Percentiles rank a stretch among this genome's conserved stretches.
phyloP scores from a whole-genome alignment of 2,329 filamentous ascomycete genomes.

The Ceratocystis alfenasii region DNA sequence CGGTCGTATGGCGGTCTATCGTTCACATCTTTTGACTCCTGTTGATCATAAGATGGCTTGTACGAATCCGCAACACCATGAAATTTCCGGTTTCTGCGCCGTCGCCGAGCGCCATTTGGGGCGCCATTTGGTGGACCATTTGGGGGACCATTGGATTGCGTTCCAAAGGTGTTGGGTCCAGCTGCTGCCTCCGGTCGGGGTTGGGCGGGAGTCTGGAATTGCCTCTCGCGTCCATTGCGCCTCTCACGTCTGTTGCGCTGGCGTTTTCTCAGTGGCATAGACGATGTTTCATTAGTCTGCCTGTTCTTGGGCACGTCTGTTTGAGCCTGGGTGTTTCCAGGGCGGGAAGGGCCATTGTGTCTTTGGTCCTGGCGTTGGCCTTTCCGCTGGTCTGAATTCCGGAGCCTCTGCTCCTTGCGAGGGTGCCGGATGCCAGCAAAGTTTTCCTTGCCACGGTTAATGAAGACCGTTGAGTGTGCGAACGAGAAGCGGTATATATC shows the following conservation, averaged over 20 bases:
- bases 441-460: constrained; percentile 61
- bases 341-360: not conserved
- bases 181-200: not conserved
- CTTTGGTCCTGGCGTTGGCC: not conserved
- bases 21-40: not conserved
- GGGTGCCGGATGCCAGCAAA: constrained; percentile 53
- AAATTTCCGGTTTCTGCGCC: constrained; percentile 10
- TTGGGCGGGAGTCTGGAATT: not conserved
- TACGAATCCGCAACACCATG: constrained; percentile 19
- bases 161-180: not conserved
- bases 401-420: constrained; percentile 28
- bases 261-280: not conserved
- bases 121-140: not conserved
- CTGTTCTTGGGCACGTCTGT: not conserved
- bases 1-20: not conserved
- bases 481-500: constrained; percentile 59
- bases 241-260: not conserved
- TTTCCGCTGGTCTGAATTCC: constrained; percentile 22
- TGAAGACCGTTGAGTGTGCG: constrained; percentile 52
- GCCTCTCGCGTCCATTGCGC: not conserved
- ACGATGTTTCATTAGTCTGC: not conserved
- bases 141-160: not conserved
- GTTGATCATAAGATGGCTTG: constrained; percentile 16
- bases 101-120: not conserved
- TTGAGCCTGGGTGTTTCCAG: not conserved